phyloP scores from a whole-genome alignment of 805 yeast genomes.

The Kodamaea kakaduensis region DNA sequence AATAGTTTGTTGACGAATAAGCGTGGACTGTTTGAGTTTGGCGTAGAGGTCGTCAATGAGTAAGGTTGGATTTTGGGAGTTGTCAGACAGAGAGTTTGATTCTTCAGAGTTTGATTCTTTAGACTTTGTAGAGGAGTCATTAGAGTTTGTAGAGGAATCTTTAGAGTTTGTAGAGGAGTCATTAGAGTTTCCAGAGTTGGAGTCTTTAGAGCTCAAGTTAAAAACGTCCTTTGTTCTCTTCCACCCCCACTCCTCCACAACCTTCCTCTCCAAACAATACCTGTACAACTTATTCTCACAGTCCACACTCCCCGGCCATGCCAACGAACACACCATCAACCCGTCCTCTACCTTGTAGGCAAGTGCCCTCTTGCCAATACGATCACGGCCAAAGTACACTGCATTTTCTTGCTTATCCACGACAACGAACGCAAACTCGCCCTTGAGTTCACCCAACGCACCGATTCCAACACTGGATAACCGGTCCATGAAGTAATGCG shows the following conservation, averaged over 20 bases:
- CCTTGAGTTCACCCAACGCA: conserved; percentile 49
- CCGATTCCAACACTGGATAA: conserved; percentile 36
- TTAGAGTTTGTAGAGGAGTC: too few relatives aligned
- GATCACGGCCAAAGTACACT: conserved; percentile 80
- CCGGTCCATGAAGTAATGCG: conserved; percentile 45
- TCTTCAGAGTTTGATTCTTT: too few relatives aligned
- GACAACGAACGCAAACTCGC: conserved; percentile 77
- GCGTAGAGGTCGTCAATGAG: too few relatives aligned
- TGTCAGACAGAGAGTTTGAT: too few relatives aligned
- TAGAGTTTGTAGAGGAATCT: too few relatives aligned
- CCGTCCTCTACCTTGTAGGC: conserved; percentile 30
- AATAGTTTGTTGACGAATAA: conserved; percentile 54
- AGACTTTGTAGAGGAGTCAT: too few relatives aligned
- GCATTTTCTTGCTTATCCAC: conserved; percentile 37
- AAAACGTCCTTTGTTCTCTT: background rate
- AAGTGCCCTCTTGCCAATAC: conserved; percentile 76
- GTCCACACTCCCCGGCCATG: conserved; percentile 29
- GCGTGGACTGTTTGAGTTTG: conserved; percentile 31
- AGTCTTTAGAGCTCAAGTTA: too few relatives aligned
- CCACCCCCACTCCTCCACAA: conserved; percentile 13
- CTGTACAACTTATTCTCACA: conserved; percentile 51
- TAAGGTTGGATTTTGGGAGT: too few relatives aligned
- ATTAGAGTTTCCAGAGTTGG: too few relatives aligned
- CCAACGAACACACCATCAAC: background rate
- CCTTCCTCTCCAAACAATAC: conserved; percentile 20